phyloP scores from a whole-genome alignment of 1,284 basidiomycete species.

The Puccinia polysora region DNA sequence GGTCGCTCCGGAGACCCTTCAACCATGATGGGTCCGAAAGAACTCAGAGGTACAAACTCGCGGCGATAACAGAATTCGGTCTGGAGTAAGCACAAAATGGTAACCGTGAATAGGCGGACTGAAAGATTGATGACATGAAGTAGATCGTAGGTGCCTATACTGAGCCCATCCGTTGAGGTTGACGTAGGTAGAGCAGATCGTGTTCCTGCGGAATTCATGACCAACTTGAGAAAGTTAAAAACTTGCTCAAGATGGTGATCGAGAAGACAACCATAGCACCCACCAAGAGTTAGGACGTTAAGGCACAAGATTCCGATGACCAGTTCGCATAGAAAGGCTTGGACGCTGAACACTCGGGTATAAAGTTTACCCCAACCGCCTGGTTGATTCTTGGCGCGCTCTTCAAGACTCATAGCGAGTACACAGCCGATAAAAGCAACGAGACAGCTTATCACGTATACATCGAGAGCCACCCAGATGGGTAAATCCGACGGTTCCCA shows the following conservation, averaged over 20 bases:
- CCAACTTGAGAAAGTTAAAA: slow-evolving; percentile 2
- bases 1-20: slow-evolving; percentile 12
- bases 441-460: slow-evolving; percentile 23
- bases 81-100: slow-evolving; percentile 25
- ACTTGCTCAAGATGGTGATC: not conserved
- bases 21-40: not conserved
- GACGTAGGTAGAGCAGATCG: no score
- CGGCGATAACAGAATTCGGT: slow-evolving; percentile 10
- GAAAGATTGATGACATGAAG: slow-evolving; percentile 23
- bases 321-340: slow-evolving; percentile 36
- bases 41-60: slow-evolving; percentile 27
- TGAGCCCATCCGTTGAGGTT: not conserved
- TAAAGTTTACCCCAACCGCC: slow-evolving; percentile 40
- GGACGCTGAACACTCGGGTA: slow-evolving; percentile 11
- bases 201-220: no score
- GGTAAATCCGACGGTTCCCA: slow-evolving; percentile 57
- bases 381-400: slow-evolving; percentile 21
- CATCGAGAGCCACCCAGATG: slow-evolving; percentile 27
- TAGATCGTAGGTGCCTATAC: slow-evolving; percentile 21
- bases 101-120: slow-evolving; percentile 29
- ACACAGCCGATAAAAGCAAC: slow-evolving; percentile 26
- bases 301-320: slow-evolving; percentile 19
- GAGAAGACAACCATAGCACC: not conserved
- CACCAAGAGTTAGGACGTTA: slow-evolving; percentile 15
- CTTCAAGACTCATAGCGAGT: slow-evolving; percentile 36